A percentile compares a stretch with the other conserved stretches of the same genome.
Conservation (phyloP, 306 rosid species). For the Canavalia ensiformis region DNA sequence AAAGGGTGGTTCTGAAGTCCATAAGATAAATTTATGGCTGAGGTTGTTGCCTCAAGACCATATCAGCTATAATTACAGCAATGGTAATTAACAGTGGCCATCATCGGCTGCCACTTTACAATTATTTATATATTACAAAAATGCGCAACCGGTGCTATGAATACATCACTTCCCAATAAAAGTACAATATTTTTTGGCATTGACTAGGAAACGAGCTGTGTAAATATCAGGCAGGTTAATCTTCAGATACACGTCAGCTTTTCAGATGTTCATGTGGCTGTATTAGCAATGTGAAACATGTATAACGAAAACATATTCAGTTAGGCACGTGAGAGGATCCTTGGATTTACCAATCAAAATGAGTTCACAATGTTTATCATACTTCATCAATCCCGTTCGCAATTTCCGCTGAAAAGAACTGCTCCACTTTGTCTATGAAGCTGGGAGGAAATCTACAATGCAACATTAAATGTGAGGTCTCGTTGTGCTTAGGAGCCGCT, state of each 20-base stretch:
- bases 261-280: slow-evolving; percentile 34
- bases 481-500: slow-evolving; percentile 64
- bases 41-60: background rate
- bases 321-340: slow-evolving; percentile 32
- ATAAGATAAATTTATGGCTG: background rate
- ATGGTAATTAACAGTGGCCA: slow-evolving; percentile 21
- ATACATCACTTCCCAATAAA: background rate
- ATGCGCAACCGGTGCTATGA: slow-evolving; percentile 15
- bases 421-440: slow-evolving; percentile 82
- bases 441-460: slow-evolving; percentile 79
- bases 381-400: slow-evolving; percentile 55
- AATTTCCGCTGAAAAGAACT: slow-evolving; percentile 70
- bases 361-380: slow-evolving; percentile 42
- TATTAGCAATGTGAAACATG: slow-evolving; percentile 15
- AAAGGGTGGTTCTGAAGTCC: background rate
- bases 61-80: slow-evolving; percentile 35
- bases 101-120: slow-evolving; percentile 22
- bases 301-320: slow-evolving; percentile 9
- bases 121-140: slow-evolving; percentile 43
- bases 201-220: slow-evolving; percentile 28
- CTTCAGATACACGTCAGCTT: slow-evolving; percentile 39
- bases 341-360: slow-evolving; percentile 10
- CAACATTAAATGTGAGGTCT: slow-evolving; percentile 71
- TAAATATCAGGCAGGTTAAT: slow-evolving; percentile 32
- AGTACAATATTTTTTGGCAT: slow-evolving; percentile 11